A percentile compares a stretch with the other conserved stretches of the same genome.
phyloP scores from a whole-genome alignment of 805 yeast species.

The Lachancea quebecensis region DNA sequence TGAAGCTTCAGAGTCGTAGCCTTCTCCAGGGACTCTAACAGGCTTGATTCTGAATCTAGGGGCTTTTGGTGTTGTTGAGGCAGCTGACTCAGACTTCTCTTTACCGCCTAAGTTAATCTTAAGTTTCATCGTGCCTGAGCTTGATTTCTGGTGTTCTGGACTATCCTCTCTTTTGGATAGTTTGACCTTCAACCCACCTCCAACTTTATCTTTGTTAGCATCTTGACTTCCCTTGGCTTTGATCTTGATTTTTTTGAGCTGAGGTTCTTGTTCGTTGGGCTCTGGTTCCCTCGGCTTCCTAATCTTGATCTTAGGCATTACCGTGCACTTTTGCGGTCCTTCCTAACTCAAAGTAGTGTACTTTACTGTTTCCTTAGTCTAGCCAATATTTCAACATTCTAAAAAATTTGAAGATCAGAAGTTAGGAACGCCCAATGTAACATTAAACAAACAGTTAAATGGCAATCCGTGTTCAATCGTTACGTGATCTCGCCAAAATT shows the following conservation, averaged over 20 bases:
- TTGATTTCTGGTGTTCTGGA: slow-evolving; percentile 3
- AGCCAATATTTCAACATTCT: no score
- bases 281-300: slow-evolving; percentile 21
- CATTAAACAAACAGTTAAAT: neutral
- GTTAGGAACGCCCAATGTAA: neutral
- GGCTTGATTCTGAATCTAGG: slow-evolving; percentile 51
- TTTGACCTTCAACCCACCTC: slow-evolving; percentile 22
- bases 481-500: slow-evolving; percentile 11
- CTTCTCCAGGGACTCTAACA: slow-evolving; percentile 79
- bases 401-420: neutral
- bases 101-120: slow-evolving; percentile 22
- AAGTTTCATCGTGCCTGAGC: slow-evolving; percentile 16
- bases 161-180: slow-evolving; percentile 13
- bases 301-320: slow-evolving; percentile 25
- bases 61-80: slow-evolving; percentile 25
- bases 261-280: slow-evolving; percentile 14
- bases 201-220: slow-evolving; percentile 6
- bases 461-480: neutral
- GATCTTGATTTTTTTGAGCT: slow-evolving; percentile 21
- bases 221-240: slow-evolving; percentile 13
- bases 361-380: no score
- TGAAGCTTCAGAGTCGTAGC: slow-evolving; percentile 95
- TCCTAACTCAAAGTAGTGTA: no score
- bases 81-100: slow-evolving; percentile 14
- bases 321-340: neutral